These are phyloP conservation scores for Panaeolus papilionaceus DNA, from an alignment of 768 basidiomycete genomes.

Conservation along the genomic window DNA sequence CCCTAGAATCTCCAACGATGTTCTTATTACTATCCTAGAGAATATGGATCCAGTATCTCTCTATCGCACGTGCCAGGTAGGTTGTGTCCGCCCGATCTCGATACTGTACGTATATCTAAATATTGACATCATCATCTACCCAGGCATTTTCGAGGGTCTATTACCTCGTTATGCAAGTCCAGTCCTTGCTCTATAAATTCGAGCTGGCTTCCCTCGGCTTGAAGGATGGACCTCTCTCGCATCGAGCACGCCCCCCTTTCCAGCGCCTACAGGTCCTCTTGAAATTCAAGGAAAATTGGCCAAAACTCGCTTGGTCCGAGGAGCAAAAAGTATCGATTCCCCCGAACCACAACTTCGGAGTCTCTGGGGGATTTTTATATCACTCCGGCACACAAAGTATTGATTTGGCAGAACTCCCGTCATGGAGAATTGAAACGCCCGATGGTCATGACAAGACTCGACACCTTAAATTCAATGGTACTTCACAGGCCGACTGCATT, in stretches of 20 bases:
- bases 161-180: conserved; percentile 51
- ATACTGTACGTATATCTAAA: conserved; percentile 9
- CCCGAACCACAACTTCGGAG: conserved; percentile 39
- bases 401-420: conserved; percentile 55
- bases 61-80: conserved; percentile 53
- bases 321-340: conserved; percentile 51
- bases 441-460: conserved; percentile 44
- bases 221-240: conserved; percentile 53
- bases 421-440: conserved; percentile 49
- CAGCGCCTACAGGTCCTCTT: conserved; percentile 52
- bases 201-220: conserved; percentile 57
- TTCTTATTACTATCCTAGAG: conserved; percentile 54
- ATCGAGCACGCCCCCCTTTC: conserved; percentile 42
- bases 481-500: conserved; percentile 48
- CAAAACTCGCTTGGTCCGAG: conserved; percentile 51
- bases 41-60: conserved; percentile 55
- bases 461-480: conserved; percentile 51
- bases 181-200: conserved; percentile 54
- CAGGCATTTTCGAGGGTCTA: conserved; percentile 56
- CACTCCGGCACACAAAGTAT: conserved; percentile 49
- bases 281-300: conserved; percentile 56
- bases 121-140: conserved; percentile 20
- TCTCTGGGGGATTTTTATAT: conserved; percentile 54
- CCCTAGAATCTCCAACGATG: conserved; percentile 58
- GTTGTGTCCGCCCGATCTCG: conserved; percentile 17